Percentiles rank a stretch among this genome's conserved stretches.
Conservation (phyloP, 2,329 filamentous ascomycete species). For the Paraphaeosphaeria minitans region DNA sequence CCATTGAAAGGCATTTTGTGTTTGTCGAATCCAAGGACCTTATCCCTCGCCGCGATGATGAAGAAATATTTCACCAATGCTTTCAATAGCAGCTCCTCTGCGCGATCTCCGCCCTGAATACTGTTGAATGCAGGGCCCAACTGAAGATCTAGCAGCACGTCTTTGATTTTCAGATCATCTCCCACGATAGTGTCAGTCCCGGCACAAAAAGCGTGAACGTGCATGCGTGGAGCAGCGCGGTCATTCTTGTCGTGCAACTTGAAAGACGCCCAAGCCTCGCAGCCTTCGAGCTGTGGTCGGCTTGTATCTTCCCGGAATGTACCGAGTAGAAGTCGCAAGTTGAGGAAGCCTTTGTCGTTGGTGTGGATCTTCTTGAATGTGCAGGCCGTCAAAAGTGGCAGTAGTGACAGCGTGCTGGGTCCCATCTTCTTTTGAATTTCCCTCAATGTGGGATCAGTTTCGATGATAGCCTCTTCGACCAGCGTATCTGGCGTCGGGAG, state of each 20-base stretch:
- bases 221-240: slow-evolving; percentile 12
- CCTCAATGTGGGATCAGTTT: slow-evolving; percentile 6
- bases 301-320: not conserved
- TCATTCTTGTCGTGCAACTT: slow-evolving; percentile 13
- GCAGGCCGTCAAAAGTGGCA: slow-evolving; percentile 5
- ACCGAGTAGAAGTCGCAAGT: slow-evolving; percentile 10
- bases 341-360: slow-evolving; percentile 2
- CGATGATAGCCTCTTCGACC: not conserved
- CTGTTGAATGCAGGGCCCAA: slow-evolving; percentile 5
- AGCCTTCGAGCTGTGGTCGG: not conserved
- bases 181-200: slow-evolving; percentile 1
- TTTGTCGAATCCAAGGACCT: slow-evolving; percentile 9
- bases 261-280: slow-evolving; percentile 11
- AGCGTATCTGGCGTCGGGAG: slow-evolving; percentile 5
- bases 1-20: slow-evolving; percentile 14
- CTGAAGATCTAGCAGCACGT: slow-evolving; percentile 4
- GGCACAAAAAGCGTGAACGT: slow-evolving; percentile 4
- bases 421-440: slow-evolving; percentile 4
- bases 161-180: slow-evolving; percentile 8
- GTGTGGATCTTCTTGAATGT: slow-evolving; percentile 8
- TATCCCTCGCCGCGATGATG: slow-evolving; percentile 14
- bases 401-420: slow-evolving; percentile 1
- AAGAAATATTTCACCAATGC: slow-evolving; percentile 16
- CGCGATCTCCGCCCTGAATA: slow-evolving; percentile 2
- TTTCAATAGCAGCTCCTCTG: slow-evolving; percentile 11